phyloP scores from a whole-genome alignment of 164 flowering plant species.

The Buxus sempervirens region DNA sequence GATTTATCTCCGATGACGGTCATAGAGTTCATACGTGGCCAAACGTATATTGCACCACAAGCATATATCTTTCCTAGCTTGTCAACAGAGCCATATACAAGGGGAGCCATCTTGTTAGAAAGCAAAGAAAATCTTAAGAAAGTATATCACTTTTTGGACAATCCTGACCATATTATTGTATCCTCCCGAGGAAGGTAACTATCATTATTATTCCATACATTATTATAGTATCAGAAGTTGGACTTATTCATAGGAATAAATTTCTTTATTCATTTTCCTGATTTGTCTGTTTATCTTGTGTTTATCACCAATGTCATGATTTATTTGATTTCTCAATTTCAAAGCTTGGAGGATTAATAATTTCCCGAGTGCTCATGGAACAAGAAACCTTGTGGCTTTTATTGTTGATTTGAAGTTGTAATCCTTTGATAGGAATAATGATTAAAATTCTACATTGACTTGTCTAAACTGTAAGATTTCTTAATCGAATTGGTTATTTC shows the following conservation, averaged over 20 bases:
- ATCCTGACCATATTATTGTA: conserved; percentile 37
- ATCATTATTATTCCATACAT: neutral
- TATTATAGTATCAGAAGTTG: neutral
- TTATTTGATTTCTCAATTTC: neutral
- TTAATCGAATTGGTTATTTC: too few species aligned
- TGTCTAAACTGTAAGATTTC: too few species aligned
- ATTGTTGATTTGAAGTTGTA: neutral
- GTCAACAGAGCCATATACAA: conserved; percentile 26
- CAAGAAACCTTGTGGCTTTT: too few species aligned
- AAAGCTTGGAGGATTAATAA: neutral
- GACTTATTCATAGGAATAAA: neutral
- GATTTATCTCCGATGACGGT: conserved; percentile 32
- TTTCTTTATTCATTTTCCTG: neutral
- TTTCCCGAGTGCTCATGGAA: neutral
- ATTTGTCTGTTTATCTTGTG: neutral
- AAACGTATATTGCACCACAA: conserved; percentile 26
- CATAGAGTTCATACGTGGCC: conserved; percentile 32
- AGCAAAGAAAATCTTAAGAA: conserved; percentile 28
- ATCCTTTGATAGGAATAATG: too few species aligned
- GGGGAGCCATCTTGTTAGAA: conserved; percentile 35
- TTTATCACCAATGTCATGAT: neutral
- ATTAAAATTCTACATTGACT: too few species aligned
- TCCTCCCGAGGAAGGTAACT: conserved; percentile 50
- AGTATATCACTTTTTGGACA: conserved; percentile 30
- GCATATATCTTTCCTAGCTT: conserved; percentile 44